Evolutionary conservation across 805 yeast species (phyloP).

Genomic region (Schwanniomyces occidentalis): DNA sequence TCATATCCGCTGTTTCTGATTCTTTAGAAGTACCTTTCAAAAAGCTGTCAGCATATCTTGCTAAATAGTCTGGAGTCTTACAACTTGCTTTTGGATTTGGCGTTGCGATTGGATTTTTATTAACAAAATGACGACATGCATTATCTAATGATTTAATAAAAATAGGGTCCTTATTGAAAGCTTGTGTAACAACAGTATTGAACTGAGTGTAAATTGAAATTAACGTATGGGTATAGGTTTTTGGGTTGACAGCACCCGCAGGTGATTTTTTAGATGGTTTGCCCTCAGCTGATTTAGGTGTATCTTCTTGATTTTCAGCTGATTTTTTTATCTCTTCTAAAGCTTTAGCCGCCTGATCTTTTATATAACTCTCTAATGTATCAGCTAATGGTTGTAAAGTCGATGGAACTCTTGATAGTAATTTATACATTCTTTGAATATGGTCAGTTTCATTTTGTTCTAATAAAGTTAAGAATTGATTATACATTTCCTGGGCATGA

Average conservation of each 20-base stretch:
- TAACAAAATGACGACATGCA: conserved; percentile 85
- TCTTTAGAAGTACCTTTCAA: conserved; percentile 75
- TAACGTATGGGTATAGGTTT: conserved; percentile 74
- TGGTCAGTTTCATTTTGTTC: conserved; percentile 72
- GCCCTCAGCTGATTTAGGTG: conserved; percentile 13
- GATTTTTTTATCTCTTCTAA: conserved; percentile 53
- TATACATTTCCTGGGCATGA: conserved; percentile 74
- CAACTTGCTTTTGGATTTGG: conserved; percentile 60
- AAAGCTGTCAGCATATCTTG: conserved; percentile 82
- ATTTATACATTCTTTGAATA: conserved; percentile 71
- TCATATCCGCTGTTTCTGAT: conserved; percentile 69
- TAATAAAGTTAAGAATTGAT: conserved; percentile 72
- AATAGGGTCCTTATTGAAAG: conserved; percentile 72
- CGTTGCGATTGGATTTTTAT: conserved; percentile 76
- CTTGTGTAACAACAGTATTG: conserved; percentile 58
- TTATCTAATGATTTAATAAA: conserved; percentile 86
- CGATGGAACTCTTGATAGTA: conserved; percentile 75
- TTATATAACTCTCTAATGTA: conserved; percentile 71
- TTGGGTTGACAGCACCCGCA: conserved; percentile 59
- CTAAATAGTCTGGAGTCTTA: conserved; percentile 89
- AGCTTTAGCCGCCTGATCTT: conserved; percentile 46
- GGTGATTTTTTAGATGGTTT: conserved; percentile 17
- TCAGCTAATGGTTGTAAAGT: conserved; percentile 78
- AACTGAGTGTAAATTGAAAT: conserved; percentile 69
- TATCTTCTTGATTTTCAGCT: conserved; percentile 22